Conservation (phyloP, 352 stramenopile species). For the Globisporangium uncinulatum region DNA sequence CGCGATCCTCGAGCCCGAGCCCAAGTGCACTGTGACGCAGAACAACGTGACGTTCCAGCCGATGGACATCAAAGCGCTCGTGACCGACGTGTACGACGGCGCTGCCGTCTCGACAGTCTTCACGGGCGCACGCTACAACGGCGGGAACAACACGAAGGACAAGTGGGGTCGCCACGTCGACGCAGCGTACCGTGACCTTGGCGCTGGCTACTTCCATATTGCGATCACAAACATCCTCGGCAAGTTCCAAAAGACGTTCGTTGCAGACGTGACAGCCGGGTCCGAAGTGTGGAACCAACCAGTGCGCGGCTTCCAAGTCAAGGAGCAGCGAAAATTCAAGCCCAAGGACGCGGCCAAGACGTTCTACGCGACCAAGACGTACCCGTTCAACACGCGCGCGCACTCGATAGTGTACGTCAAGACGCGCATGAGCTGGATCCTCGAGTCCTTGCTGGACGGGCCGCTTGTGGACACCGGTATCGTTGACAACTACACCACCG, state of each 20-base stretch:
- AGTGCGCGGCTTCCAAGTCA: conserved; percentile 37
- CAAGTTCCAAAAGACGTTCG: conserved; percentile 6
- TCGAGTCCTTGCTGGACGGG: conserved; percentile 44
- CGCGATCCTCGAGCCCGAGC: conserved; percentile 41
- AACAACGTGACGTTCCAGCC: conserved; percentile 50
- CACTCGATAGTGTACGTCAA: conserved; percentile 48
- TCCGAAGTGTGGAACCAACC: conserved; percentile 63
- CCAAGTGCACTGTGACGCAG: conserved; percentile 32
- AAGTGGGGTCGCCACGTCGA: conserved; percentile 9
- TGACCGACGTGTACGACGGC: conserved; percentile 14
- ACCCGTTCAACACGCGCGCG: conserved; percentile 58
- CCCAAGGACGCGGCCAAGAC: conserved; percentile 27
- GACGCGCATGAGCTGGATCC: conserved; percentile 53
- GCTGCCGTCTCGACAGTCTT: conserved; percentile 8
- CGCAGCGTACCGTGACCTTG: conserved; percentile 6
- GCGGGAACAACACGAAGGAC: conserved; percentile 5
- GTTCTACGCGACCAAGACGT: conserved; percentile 39
- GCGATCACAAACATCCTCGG: conserved; percentile 14
- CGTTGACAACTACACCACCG: conserved; percentile 43
- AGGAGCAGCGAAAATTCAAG: conserved; percentile 35
- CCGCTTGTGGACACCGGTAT: conserved; percentile 37
- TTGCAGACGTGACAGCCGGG: conserved; percentile 23
- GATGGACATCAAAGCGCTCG: conserved; percentile 26
- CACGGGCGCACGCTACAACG: conserved; percentile 14
- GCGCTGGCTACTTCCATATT: conserved; percentile 13